Conservation (phyloP, 139 green algal genomes). For the Prasinococcaceae sp. region DNA sequence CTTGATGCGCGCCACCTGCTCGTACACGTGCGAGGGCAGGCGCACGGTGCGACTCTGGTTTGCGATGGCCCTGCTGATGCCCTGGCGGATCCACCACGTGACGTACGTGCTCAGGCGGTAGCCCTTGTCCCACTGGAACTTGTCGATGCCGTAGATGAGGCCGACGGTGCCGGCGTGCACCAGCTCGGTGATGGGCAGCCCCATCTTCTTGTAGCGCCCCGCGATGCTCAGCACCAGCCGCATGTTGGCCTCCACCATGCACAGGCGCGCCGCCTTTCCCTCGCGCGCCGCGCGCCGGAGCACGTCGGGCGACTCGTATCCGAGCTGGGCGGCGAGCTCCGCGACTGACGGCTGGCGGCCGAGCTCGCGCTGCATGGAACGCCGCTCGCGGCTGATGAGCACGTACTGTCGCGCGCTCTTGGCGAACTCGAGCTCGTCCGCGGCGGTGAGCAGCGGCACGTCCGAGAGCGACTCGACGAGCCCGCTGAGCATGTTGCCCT, state of each 20-base stretch:
- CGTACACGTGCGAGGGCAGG: constrained; percentile 47
- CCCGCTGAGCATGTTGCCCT: no score
- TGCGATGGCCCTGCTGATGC: constrained; percentile 46
- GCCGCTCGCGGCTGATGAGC: no score
- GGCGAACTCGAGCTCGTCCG: no score
- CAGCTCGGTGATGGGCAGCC: constrained; percentile 45
- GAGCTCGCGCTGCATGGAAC: no score
- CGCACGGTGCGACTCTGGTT: constrained; percentile 48
- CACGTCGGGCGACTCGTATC: no score
- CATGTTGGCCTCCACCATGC: constrained; percentile 85
- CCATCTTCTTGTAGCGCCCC: constrained; percentile 54
- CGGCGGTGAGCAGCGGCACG: no score
- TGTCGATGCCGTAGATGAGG: constrained; percentile 36
- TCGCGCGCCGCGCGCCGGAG: no score
- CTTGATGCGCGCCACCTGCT: constrained; percentile 29
- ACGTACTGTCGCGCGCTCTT: no score
- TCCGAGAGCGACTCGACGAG: no score
- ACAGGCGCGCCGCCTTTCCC: no score
- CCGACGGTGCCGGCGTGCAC: constrained; percentile 39
- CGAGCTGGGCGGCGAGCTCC: no score
- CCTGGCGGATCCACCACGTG: constrained; percentile 75
- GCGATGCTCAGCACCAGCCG: constrained; percentile 81
- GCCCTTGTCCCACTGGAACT: constrained; percentile 52
- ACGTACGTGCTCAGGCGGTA: constrained; percentile 77
- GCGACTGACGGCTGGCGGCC: no score